A percentile compares a stretch with the other conserved stretches of the same genome.
Evolutionary conservation across 2,329 filamentous ascomycete genomes (phyloP).

Genomic region (Exophiala oligosperma): DNA sequence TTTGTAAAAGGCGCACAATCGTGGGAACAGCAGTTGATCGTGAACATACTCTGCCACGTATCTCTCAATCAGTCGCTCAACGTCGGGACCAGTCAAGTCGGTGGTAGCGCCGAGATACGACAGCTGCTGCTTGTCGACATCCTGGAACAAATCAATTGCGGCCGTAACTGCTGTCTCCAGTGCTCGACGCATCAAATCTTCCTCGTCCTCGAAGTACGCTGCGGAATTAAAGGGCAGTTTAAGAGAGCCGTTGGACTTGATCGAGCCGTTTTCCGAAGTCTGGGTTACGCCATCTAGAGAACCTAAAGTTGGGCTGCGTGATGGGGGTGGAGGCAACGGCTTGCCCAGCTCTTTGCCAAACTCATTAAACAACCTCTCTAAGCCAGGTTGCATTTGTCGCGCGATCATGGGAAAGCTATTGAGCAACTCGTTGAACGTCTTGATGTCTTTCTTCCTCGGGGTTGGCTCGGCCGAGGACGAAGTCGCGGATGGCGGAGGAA

Average conservation of each 20-base stretch:
- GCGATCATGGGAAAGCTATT: constrained; percentile 94
- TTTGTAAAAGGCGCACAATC: constrained; percentile 73
- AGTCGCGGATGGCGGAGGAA: constrained; percentile 27
- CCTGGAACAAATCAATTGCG: constrained; percentile 93
- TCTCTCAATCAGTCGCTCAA: constrained; percentile 91
- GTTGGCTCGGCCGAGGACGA: constrained; percentile 34
- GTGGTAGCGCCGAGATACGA: constrained; percentile 90
- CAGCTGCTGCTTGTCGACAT: constrained; percentile 91
- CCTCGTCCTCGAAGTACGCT: constrained; percentile 82
- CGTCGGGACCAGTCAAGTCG: constrained; percentile 84
- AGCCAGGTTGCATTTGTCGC: constrained; percentile 87
- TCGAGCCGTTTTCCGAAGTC: constrained; percentile 31
- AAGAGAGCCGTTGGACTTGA: constrained; percentile 40
- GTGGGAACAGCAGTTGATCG: constrained; percentile 77
- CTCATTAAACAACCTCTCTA: constrained; percentile 87
- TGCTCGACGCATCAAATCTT: constrained; percentile 83
- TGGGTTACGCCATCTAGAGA: constrained; percentile 27
- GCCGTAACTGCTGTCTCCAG: constrained; percentile 89
- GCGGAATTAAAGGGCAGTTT: constrained; percentile 57
- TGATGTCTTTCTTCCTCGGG: constrained; percentile 84
- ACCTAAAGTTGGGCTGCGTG: constrained; percentile 26
- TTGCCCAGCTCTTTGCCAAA: constrained; percentile 85
- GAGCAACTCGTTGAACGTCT: constrained; percentile 83
- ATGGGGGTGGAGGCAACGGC: constrained; percentile 72
- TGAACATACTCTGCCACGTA: constrained; percentile 94